Conservation (phyloP, 257 asterid genomes). For the Solanum chmielewskii region DNA sequence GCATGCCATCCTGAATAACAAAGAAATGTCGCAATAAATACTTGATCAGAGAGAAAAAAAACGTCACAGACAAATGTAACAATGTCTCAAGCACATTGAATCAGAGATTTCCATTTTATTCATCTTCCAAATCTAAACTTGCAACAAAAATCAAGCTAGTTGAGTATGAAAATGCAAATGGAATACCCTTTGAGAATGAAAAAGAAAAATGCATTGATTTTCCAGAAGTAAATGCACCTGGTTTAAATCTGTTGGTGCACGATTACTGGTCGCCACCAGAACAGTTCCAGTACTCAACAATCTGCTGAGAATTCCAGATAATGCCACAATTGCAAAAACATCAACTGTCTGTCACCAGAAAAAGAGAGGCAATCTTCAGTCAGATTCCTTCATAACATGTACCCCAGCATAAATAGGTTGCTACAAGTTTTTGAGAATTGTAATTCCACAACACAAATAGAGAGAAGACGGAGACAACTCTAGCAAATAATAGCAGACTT, state of each 20-base stretch:
- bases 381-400: background rate
- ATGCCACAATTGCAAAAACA: constrained; percentile 92
- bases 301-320: constrained; percentile 94
- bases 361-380: background rate
- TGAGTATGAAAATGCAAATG: background rate
- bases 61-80: background rate
- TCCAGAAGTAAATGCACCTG: constrained; percentile 37
- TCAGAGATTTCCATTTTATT: background rate
- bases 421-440: background rate
- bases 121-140: background rate
- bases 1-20: constrained; percentile 89
- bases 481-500: background rate
- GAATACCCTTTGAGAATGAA: background rate
- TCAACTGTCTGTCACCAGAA: constrained; percentile 71
- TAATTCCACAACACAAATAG: background rate
- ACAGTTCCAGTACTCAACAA: constrained; percentile 83
- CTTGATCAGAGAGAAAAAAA: background rate
- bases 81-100: background rate
- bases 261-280: constrained; percentile 97
- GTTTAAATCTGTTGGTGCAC: constrained; percentile 84
- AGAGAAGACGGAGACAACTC: background rate
- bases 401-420: background rate
- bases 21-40: background rate
- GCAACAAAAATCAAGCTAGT: background rate
- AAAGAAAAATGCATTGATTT: background rate